Conservation (phyloP, 805 yeast species). For the Starmerella khaoyaiensis region DNA sequence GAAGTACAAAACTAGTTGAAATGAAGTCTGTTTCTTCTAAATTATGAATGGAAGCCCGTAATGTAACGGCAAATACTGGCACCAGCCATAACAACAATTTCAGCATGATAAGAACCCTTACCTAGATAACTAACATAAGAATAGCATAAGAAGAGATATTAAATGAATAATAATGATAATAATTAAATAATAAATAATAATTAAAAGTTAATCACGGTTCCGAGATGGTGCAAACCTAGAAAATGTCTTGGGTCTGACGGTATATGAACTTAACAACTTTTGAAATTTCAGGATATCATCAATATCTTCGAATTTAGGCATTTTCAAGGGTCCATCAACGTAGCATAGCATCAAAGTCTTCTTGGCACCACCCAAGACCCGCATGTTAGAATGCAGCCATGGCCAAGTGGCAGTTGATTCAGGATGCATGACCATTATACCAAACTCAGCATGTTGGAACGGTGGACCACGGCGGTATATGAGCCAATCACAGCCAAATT, state of each 20-base stretch:
- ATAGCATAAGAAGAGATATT: too few species aligned
- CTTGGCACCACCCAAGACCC: constrained; percentile 80
- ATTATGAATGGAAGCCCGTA: constrained; percentile 5
- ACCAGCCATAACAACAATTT: constrained; percentile 1
- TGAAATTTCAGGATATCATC: constrained; percentile 23
- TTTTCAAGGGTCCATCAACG: constrained; percentile 41
- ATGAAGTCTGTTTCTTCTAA: constrained; percentile 2
- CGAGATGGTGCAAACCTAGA: constrained; percentile 78
- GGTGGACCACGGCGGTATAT: constrained; percentile 90
- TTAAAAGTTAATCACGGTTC: constrained; percentile 51
- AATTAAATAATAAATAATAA: constrained; percentile 1
- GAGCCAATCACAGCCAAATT: constrained; percentile 78
- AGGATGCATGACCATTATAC: constrained; percentile 41
- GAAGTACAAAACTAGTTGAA: constrained; percentile 9
- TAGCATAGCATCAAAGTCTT: constrained; percentile 60
- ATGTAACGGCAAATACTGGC: constrained; percentile 7
- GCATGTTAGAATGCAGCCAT: constrained; percentile 54
- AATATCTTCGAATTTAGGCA: constrained; percentile 20
- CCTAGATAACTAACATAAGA: too few species aligned
- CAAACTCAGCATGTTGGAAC: constrained; percentile 83
- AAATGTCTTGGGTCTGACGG: constrained; percentile 53
- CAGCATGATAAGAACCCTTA: constrained; percentile 3
- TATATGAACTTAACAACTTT: constrained; percentile 33
- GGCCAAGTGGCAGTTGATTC: constrained; percentile 34
- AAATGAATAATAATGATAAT: neutral